Evolutionary conservation across 768 basidiomycete genomes (phyloP).

Genomic region (Naganishia kalamii): DNA sequence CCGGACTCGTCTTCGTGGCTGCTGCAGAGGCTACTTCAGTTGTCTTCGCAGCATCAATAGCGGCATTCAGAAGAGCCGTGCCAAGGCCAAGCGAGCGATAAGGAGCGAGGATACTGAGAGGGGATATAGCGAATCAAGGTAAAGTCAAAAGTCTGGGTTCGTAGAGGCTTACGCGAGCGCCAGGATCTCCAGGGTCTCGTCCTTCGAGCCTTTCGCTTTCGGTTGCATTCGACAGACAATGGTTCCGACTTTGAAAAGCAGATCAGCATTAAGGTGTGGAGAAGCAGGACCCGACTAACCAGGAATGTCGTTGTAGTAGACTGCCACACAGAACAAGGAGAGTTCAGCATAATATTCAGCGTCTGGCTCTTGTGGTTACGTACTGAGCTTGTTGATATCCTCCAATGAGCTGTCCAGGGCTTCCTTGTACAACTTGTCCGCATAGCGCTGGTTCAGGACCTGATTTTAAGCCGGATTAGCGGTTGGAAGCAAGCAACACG

Average conservation of each 20-base stretch:
- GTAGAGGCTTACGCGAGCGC: conserved; percentile 38
- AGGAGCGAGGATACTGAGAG: conserved; percentile 39
- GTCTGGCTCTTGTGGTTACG: conserved; percentile 7
- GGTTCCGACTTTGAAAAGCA: conserved; percentile 31
- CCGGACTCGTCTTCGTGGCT: conserved; percentile 34
- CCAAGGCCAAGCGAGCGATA: conserved; percentile 42
- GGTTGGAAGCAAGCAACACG: background rate
- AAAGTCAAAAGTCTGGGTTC: background rate
- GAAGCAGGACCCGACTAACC: background rate
- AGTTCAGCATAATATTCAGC: background rate
- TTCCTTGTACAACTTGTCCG: conserved; percentile 44
- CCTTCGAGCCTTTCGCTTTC: conserved; percentile 23
- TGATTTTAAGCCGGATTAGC: background rate
- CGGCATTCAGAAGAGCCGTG: conserved; percentile 33
- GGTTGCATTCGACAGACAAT: conserved; percentile 36
- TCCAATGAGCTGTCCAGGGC: conserved; percentile 37
- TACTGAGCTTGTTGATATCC: conserved; percentile 45
- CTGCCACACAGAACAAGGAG: conserved; percentile 18
- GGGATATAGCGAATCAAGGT: background rate
- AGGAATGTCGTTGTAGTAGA: conserved; percentile 46
- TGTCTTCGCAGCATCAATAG: conserved; percentile 32
- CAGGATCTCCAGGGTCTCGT: conserved; percentile 39
- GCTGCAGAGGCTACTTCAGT: conserved; percentile 32
- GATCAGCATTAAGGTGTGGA: background rate
- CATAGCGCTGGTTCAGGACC: conserved; percentile 26